phyloP scores from a whole-genome alignment of 2,329 filamentous ascomycete genomes.

The Colletotrichum nymphaeae region DNA sequence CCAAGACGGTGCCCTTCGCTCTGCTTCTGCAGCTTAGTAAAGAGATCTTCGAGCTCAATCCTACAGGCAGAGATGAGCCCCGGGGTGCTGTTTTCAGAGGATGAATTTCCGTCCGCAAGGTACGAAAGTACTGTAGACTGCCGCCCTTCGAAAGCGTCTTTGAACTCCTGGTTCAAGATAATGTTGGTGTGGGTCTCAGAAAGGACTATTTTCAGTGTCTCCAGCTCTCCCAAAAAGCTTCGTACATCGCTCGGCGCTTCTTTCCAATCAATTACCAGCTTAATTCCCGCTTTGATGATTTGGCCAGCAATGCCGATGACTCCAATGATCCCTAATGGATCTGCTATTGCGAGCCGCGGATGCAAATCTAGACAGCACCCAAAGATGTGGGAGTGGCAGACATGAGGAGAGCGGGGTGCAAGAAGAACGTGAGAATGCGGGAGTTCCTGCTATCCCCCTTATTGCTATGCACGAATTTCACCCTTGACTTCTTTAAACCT shows the following conservation, averaged over 20 bases:
- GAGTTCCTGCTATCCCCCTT: neutral
- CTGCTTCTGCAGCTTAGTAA: neutral
- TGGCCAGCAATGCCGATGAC: slow-evolving; percentile 32
- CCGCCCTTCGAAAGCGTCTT: slow-evolving; percentile 36
- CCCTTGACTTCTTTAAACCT: too few relatives aligned
- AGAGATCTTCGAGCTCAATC: neutral
- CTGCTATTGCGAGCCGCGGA: slow-evolving; percentile 2
- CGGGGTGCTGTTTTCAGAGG: neutral
- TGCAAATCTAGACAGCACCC: neutral
- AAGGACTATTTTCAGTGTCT: slow-evolving; percentile 22
- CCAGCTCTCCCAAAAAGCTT: slow-evolving; percentile 27
- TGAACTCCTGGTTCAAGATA: slow-evolving; percentile 38
- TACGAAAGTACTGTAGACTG: slow-evolving; percentile 36
- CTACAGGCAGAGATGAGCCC: slow-evolving; percentile 1
- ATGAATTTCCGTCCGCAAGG: neutral
- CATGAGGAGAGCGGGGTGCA: neutral
- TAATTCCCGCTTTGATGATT: neutral
- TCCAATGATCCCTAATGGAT: slow-evolving; percentile 26
- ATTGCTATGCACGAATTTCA: neutral
- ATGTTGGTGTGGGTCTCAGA: slow-evolving; percentile 28
- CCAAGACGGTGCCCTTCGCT: slow-evolving; percentile 29
- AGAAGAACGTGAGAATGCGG: neutral
- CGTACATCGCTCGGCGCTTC: slow-evolving; percentile 28
- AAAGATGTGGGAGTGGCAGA: neutral
- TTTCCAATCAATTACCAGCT: slow-evolving; percentile 34